Conservation (phyloP, 2,329 filamentous ascomycete species). For the Akanthomyces lecanii region DNA sequence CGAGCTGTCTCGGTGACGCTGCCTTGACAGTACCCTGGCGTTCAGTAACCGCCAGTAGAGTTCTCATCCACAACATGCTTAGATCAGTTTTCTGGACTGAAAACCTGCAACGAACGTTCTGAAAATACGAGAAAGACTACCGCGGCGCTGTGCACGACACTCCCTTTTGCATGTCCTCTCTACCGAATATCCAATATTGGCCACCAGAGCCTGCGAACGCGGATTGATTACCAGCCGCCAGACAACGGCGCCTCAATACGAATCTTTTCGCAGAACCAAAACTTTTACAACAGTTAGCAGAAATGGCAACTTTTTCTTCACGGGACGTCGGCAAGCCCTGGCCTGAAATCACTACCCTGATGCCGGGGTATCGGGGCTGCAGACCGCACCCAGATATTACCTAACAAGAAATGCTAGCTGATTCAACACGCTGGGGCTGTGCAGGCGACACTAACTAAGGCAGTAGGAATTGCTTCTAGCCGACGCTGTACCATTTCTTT, state of each 20-base stretch:
- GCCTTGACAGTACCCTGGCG: background rate
- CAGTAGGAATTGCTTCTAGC: background rate
- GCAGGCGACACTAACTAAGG: background rate
- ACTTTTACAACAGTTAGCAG: background rate
- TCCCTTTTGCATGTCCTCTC: background rate
- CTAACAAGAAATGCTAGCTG: background rate
- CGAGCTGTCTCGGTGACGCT: background rate
- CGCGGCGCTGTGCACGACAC: too few species aligned
- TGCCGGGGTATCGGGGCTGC: background rate
- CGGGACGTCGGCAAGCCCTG: background rate
- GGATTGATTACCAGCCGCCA: background rate
- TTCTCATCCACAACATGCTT: background rate
- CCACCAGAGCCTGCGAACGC: background rate
- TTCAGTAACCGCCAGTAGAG: background rate
- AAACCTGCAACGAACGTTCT: background rate
- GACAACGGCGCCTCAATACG: background rate
- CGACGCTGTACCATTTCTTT: background rate
- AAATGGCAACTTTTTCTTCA: background rate
- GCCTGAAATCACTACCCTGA: background rate
- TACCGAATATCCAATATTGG: background rate
- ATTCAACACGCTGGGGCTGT: background rate
- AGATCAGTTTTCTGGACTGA: background rate
- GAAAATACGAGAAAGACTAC: background rate
- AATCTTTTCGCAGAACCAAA: background rate
- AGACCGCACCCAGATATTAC: conserved; percentile 1